These are phyloP conservation scores for Cladorrhinum samala DNA, from an alignment of 495 filamentous ascomycete genomes.

Conservation along the genomic window DNA sequence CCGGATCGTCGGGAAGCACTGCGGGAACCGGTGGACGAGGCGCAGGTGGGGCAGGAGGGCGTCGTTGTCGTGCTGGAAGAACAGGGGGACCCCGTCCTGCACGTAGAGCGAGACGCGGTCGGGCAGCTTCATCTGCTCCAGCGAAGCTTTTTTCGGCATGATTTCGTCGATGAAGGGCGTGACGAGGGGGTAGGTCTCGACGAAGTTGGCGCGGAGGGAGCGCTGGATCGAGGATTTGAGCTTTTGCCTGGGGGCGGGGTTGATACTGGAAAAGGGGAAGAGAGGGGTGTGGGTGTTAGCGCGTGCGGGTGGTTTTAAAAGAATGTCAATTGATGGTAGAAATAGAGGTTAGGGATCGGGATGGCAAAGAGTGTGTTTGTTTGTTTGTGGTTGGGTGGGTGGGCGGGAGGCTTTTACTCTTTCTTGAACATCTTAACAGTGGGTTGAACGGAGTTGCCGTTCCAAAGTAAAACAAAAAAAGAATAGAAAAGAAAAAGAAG, in stretches of 20 bases:
- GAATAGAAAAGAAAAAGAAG: too few species aligned
- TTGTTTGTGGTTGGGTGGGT: neutral
- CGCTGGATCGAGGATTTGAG: slow-evolving; percentile 96
- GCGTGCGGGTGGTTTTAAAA: too few species aligned
- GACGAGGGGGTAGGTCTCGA: slow-evolving; percentile 79
- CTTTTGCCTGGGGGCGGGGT: slow-evolving; percentile 78
- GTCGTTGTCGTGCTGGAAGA: slow-evolving; percentile 82
- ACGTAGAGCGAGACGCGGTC: slow-evolving; percentile 84
- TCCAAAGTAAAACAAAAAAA: too few species aligned
- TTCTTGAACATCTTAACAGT: slow-evolving; percentile 77
- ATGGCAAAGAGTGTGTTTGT: too few species aligned
- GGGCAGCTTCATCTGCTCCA: slow-evolving; percentile 89
- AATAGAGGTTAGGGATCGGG: too few species aligned
- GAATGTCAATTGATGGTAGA: too few species aligned
- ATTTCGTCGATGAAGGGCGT: slow-evolving; percentile 89
- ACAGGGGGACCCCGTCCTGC: slow-evolving; percentile 66
- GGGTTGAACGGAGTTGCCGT: slow-evolving; percentile 4
- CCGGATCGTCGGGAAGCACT: slow-evolving; percentile 57
- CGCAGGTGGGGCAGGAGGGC: slow-evolving; percentile 66
- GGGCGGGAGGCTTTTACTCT: slow-evolving; percentile 50
- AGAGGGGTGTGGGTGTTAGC: too few species aligned
- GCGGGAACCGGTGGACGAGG: slow-evolving; percentile 67
- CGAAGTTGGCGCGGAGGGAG: slow-evolving; percentile 69
- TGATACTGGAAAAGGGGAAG: slow-evolving; percentile 51
- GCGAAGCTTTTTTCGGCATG: slow-evolving; percentile 88